Evolutionary conservation across 305 asterid genomes (phyloP).

Genomic region (Caryopteris hybrid): DNA sequence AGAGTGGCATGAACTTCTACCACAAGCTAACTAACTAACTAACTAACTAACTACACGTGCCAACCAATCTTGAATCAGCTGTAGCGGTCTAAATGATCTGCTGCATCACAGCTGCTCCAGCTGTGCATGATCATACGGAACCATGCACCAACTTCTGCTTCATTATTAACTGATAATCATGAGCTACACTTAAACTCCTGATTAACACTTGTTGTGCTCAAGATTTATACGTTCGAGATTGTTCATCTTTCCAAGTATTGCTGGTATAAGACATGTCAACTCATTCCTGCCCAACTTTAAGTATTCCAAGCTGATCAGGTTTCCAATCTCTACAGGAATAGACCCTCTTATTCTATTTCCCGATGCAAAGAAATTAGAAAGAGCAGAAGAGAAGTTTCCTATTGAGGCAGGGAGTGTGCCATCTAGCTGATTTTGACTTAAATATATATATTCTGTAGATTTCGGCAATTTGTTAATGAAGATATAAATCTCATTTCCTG

Average conservation of each 20-base stretch:
- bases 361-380: conserved; percentile 21
- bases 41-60: too few species aligned
- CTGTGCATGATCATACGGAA: too few species aligned
- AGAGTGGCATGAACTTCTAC: too few species aligned
- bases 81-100: too few species aligned
- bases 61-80: too few species aligned
- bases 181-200: too few species aligned
- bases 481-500: conserved; percentile 25
- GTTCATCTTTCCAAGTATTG: conserved; percentile 16
- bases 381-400: conserved; percentile 30
- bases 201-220: too few species aligned
- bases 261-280: conserved; percentile 32
- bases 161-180: too few species aligned
- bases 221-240: conserved; percentile 27
- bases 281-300: conserved; percentile 24
- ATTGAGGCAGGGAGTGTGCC: conserved; percentile 33
- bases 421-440: conserved; percentile 31
- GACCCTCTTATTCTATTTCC: conserved; percentile 27
- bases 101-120: too few species aligned
- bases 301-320: conserved; percentile 22
- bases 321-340: conserved; percentile 37
- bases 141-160: too few species aligned
- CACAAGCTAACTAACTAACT: too few species aligned
- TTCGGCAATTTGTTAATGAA: conserved; percentile 29
- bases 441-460: neutral